phyloP scores from a whole-genome alignment of 352 stramenopile genomes.

The Pythium diclinum region DNA sequence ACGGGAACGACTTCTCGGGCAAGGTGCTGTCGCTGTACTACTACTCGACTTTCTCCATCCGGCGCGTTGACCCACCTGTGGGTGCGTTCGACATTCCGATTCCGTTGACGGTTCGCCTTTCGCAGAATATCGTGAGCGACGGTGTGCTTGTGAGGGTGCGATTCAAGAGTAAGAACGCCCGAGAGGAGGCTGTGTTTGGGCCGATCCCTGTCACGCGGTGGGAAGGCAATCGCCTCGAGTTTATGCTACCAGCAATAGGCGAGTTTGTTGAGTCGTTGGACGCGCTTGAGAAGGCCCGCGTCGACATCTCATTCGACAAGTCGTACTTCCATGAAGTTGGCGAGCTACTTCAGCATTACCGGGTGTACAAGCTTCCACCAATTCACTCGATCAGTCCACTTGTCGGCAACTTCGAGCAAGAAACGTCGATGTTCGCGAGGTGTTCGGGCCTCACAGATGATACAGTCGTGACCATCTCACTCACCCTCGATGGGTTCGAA shows the following conservation, averaged over 20 bases:
- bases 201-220: conserved; percentile 39
- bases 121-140: conserved; percentile 48
- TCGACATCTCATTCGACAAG: conserved; percentile 62
- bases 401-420: conserved; percentile 42
- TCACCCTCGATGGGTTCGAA: conserved; percentile 8
- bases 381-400: conserved; percentile 45
- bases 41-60: conserved; percentile 49
- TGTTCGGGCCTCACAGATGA: conserved; percentile 38
- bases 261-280: conserved; percentile 33
- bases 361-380: conserved; percentile 58
- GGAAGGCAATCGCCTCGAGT: conserved; percentile 37
- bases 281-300: conserved; percentile 26
- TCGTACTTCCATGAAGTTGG: conserved; percentile 45
- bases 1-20: conserved; percentile 64
- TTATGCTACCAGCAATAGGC: conserved; percentile 42
- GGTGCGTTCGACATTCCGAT: conserved; percentile 64
- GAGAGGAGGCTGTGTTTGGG: conserved; percentile 29
- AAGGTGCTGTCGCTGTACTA: conserved; percentile 47
- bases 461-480: conserved; percentile 41
- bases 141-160: conserved; percentile 40
- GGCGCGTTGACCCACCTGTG: conserved; percentile 40
- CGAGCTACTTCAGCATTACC: conserved; percentile 46
- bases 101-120: conserved; percentile 33
- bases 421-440: conserved; percentile 44
- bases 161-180: conserved; percentile 28